phyloP scores from a whole-genome alignment of 345 rosid genomes.

The Melaleuca quinquenervia region DNA sequence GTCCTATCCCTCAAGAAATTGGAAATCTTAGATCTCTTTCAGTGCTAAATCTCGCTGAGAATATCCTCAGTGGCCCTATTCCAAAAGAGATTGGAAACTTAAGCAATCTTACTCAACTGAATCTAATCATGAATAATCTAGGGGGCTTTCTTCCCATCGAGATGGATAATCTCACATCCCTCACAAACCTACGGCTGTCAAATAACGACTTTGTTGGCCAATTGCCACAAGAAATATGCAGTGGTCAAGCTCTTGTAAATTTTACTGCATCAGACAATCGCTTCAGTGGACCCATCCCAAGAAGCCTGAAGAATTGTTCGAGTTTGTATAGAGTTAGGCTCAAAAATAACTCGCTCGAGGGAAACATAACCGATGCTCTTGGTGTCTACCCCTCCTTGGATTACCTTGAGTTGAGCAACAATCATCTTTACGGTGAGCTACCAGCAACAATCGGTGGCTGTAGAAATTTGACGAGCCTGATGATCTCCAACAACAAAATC shows the following conservation, averaged over 20 bases:
- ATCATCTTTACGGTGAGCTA: no score
- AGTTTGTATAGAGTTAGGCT: neutral
- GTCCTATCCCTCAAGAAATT: neutral
- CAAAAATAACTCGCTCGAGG: no score
- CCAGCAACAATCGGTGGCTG: no score
- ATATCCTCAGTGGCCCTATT: neutral
- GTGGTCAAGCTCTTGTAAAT: neutral
- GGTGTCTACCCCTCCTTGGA: no score
- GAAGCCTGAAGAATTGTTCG: constrained; percentile 2
- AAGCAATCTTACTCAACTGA: neutral
- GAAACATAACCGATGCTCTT: no score
- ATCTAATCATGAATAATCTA: neutral
- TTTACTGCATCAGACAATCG: neutral
- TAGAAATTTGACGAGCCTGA: no score
- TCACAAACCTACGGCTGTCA: neutral
- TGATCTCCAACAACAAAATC: no score
- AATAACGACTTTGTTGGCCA: neutral
- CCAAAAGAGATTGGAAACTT: neutral
- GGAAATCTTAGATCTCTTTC: no score
- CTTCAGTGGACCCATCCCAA: neutral
- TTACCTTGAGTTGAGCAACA: no score
- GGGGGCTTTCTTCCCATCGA: neutral
- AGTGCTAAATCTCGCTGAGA: no score
- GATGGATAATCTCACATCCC: neutral
- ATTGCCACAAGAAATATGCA: neutral